Evolutionary conservation across 176 grass and related monocot species (phyloP).

Genomic region (Areca catechu): DNA sequence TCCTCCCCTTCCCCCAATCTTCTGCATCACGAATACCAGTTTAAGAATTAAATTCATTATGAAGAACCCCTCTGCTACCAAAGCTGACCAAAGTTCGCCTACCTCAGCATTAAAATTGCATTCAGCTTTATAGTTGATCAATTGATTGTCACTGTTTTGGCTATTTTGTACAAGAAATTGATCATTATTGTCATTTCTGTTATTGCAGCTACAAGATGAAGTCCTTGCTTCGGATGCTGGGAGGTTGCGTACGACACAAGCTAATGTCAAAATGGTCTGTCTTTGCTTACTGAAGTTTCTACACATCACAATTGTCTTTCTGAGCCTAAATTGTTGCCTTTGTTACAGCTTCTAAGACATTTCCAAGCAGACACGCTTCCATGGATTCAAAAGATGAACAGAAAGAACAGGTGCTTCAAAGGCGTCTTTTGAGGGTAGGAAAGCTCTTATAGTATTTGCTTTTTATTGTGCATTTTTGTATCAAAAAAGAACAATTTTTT

Average conservation of each 20-base stretch:
- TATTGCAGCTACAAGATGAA: slow-evolving; percentile 87
- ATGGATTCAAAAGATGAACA: slow-evolving; percentile 83
- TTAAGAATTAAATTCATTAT: no score
- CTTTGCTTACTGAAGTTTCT: neutral
- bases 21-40: no score
- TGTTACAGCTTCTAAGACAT: slow-evolving; percentile 70
- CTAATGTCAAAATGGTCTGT: slow-evolving; percentile 79
- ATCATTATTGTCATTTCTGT: slow-evolving; percentile 6
- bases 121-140: no score
- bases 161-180: no score
- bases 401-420: slow-evolving; percentile 71
- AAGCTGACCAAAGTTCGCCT: no score
- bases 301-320: neutral
- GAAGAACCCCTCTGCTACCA: no score
- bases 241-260: slow-evolving; percentile 70
- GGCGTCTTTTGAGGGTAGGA: slow-evolving; percentile 81
- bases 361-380: slow-evolving; percentile 80
- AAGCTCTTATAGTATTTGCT: slow-evolving; percentile 17
- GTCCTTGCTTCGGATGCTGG: slow-evolving; percentile 83
- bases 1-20: no score
- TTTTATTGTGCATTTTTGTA: no score
- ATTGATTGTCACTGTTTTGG: no score
- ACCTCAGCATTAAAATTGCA: no score
- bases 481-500: no score
- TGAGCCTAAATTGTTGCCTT: neutral